Base-by-base conservation (phyloP, 345 rosid genomes). In the Durio zibethinus region DNA sequence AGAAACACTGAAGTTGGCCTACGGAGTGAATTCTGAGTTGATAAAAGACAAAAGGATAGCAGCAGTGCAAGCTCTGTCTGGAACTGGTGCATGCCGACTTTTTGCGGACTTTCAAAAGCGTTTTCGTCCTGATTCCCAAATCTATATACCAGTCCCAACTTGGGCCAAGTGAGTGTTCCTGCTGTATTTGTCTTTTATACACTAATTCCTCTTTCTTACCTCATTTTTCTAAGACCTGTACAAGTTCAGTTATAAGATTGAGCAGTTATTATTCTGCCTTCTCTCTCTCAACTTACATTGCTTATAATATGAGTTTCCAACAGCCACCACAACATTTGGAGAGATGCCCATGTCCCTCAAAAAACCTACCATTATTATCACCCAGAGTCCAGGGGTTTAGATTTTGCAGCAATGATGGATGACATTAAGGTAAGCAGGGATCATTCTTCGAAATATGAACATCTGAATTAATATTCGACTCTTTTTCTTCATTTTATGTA, bases 301-400 rank as follows among this genome's bases (percentile, higher is more conserved):
- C 20, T 79, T 80, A 70, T 79, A 45, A 78, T 53, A 50, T 68
- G 67, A 43, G 31, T 8, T 80, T 67, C 82, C 63, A 78, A 83
- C 93, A 93, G 99, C 88, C 99, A 95, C 85, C 99, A 93, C 75
- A 95, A 95, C 77, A 95, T 95, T 78, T 95, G 99, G 99, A 91
- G 91, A 89, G 98, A 95, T 86, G 98, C 99, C 35, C 89, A 85
- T 10, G 97, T 95, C 73, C 82, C 99, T 78, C 94, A 91, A 74
- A 87, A 84, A 77, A 88, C 93, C 0, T 92, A 89, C 83, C 98
- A 89, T 83, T 93, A 95, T 87, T 95, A 95, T 82, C 97, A 87
- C 73, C 92, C 99, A 23, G 97, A 86, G 79, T 85, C 96, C 16
- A 93, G 77, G 87, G 99, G 97, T 27, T 87, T 95, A 85, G 83